phyloP scores from a whole-genome alignment of 257 asterid species.

The Agastache rugosa region DNA sequence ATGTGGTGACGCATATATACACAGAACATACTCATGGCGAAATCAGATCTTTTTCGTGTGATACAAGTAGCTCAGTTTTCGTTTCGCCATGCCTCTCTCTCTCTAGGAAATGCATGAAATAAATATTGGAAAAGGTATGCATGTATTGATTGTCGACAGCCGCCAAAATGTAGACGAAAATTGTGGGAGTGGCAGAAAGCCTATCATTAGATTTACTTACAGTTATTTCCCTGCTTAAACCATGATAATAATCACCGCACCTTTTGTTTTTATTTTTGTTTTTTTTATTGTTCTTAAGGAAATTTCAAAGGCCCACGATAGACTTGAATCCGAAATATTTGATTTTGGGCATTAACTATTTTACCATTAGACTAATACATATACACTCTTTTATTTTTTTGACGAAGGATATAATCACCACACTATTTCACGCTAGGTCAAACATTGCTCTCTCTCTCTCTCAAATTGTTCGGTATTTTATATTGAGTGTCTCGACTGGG shows the following conservation, averaged over 20 bases:
- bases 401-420: background rate
- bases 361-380: too few species aligned
- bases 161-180: background rate
- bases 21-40: background rate
- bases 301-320: too few species aligned
- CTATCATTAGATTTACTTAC: constrained; percentile 5
- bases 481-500: too few species aligned
- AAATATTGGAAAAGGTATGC: background rate
- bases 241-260: background rate
- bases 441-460: background rate
- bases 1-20: background rate
- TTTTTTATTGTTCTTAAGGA: too few species aligned
- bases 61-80: constrained; percentile 2
- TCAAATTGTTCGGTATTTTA: too few species aligned
- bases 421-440: background rate
- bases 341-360: too few species aligned
- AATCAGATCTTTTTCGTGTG: constrained; percentile 15
- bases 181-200: background rate
- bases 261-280: too few species aligned
- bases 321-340: too few species aligned
- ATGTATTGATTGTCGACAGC: constrained; percentile 6
- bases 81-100: background rate
- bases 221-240: background rate
- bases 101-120: background rate
- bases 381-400: too few species aligned